Evolutionary conservation across 805 yeast species (phyloP).

Genomic region (Ogataea glucozyma): DNA sequence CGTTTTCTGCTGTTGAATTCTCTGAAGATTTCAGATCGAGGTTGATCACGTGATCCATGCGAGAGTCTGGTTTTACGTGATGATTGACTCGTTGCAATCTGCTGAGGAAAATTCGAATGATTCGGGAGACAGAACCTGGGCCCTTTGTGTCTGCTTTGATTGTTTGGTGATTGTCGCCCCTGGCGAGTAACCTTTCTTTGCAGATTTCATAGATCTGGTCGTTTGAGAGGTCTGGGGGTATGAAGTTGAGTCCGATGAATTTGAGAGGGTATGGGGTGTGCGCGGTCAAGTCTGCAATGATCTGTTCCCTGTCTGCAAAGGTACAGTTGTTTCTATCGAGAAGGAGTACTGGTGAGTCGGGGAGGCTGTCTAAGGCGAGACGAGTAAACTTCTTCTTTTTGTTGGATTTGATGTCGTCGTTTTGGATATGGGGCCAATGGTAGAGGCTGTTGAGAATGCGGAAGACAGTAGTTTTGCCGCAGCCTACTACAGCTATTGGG

Average conservation of each 20-base stretch:
- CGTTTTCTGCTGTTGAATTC: conserved; percentile 48
- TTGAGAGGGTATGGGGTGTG: conserved; percentile 45
- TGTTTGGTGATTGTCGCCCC: conserved; percentile 85
- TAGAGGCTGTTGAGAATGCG: conserved; percentile 52
- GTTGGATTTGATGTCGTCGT: conserved; percentile 60
- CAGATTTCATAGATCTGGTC: conserved; percentile 49
- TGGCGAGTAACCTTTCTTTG: conserved; percentile 48
- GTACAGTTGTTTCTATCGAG: conserved; percentile 79
- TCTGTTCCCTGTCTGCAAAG: conserved; percentile 60
- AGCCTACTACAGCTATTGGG: conserved; percentile 82
- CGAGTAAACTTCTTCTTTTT: conserved; percentile 46
- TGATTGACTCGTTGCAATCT: conserved; percentile 59
- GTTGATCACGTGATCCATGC: conserved; percentile 61
- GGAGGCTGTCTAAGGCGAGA: conserved; percentile 39
- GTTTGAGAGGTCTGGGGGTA: conserved; percentile 32
- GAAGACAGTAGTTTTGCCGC: conserved; percentile 86
- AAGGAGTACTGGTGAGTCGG: conserved; percentile 47
- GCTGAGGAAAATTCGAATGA: conserved; percentile 68
- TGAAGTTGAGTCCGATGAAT: conserved; percentile 64
- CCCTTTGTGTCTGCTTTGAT: conserved; percentile 51
- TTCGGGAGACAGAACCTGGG: conserved; percentile 47
- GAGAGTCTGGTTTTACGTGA: conserved; percentile 50
- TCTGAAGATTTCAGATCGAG: conserved; percentile 43
- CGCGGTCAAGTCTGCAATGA: conserved; percentile 49
- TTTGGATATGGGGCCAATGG: conserved; percentile 73